Conservation (phyloP, 2,329 filamentous ascomycete species). For the Fusarium graminum region DNA sequence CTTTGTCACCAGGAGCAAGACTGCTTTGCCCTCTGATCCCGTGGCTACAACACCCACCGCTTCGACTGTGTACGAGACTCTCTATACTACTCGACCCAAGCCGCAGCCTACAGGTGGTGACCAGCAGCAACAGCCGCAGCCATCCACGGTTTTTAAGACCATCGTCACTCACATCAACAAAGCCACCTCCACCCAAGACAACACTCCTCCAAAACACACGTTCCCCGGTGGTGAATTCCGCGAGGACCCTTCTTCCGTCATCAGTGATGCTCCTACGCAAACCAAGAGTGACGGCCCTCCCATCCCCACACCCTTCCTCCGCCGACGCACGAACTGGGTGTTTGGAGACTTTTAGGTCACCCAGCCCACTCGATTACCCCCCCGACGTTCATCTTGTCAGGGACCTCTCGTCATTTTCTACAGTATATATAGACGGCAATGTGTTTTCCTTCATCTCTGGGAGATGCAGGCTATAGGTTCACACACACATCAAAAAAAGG, state of each 20-base stretch:
- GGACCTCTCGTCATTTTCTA: slow-evolving; percentile 29
- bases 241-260: slow-evolving; percentile 34
- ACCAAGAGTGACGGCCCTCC: slow-evolving; percentile 30
- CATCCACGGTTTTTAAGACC: slow-evolving; percentile 38
- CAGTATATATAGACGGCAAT: slow-evolving; percentile 34
- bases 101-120: slow-evolving; percentile 19
- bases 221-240: slow-evolving; percentile 45
- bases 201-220: slow-evolving; percentile 25
- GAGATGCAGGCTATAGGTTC: slow-evolving; percentile 18
- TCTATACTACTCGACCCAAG: slow-evolving; percentile 37
- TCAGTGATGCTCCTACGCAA: slow-evolving; percentile 12
- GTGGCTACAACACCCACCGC: slow-evolving; percentile 23
- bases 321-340: slow-evolving; percentile 45
- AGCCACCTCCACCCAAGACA: slow-evolving; percentile 16
- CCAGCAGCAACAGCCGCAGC: slow-evolving; percentile 23
- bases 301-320: slow-evolving; percentile 42
- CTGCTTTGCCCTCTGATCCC: slow-evolving; percentile 17
- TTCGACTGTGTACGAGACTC: slow-evolving; percentile 41
- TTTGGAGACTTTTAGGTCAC: slow-evolving; percentile 42
- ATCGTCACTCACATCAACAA: slow-evolving; percentile 36
- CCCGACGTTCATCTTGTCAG: slow-evolving; percentile 13
- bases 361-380: not conserved
- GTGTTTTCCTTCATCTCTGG: slow-evolving; percentile 18
- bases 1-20: slow-evolving; percentile 34
- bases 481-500: slow-evolving; percentile 28